phyloP scores from a whole-genome alignment of 257 asterid species.

The Ocimum tenuiflorum region DNA sequence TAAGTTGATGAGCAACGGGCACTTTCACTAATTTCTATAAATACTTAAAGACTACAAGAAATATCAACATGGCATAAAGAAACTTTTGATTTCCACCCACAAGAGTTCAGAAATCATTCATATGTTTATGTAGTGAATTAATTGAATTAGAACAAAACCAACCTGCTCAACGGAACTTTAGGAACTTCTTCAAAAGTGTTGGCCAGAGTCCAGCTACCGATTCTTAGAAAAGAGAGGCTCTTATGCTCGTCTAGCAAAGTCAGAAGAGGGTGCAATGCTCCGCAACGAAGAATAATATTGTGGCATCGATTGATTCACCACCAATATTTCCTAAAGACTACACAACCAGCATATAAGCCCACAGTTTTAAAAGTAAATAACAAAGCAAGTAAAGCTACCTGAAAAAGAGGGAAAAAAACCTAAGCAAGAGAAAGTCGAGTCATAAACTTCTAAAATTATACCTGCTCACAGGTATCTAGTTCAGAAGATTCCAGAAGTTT shows the following conservation, averaged over 20 bases:
- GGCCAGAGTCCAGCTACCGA: slow-evolving; percentile 7
- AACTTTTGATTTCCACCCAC: not conserved
- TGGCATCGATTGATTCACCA: slow-evolving; percentile 6
- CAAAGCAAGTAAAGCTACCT: not conserved
- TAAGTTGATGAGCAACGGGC: not conserved
- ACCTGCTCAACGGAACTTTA: slow-evolving; percentile 10
- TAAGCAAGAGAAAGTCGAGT: too few relatives aligned
- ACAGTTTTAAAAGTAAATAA: not conserved
- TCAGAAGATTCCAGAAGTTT: slow-evolving; percentile 22
- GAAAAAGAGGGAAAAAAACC: too few relatives aligned
- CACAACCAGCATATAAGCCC: not conserved
- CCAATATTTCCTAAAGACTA: slow-evolving; percentile 3
- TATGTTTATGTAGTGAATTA: not conserved
- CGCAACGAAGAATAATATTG: slow-evolving; percentile 6
- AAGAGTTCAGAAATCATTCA: not conserved
- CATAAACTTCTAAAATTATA: not conserved
- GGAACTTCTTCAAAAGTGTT: slow-evolving; percentile 9
- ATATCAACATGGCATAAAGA: too few relatives aligned
- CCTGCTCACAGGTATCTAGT: slow-evolving; percentile 24
- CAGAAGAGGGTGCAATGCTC: slow-evolving; percentile 11
- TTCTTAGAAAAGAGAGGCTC: slow-evolving; percentile 6
- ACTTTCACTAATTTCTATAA: not conserved
- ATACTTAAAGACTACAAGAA: too few relatives aligned
- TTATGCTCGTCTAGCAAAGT: slow-evolving; percentile 3
- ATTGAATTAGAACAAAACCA: not conserved